Conservation (phyloP, 371 early-diverging fungal genomes). For the Lichtheimia ornata region DNA sequence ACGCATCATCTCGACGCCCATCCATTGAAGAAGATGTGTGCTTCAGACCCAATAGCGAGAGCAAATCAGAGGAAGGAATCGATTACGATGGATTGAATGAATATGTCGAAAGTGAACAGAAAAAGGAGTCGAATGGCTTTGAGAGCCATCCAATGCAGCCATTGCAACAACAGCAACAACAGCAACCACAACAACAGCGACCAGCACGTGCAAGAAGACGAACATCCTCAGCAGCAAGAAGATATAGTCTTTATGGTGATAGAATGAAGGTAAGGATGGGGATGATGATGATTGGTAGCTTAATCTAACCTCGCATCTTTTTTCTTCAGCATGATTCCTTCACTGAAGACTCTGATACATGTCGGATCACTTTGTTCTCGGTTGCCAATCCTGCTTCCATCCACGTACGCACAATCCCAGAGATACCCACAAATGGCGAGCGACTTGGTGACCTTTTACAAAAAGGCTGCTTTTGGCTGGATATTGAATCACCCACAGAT, state of each 20-base stretch:
- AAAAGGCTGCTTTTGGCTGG: conserved; percentile 83
- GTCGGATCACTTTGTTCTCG: conserved; percentile 44
- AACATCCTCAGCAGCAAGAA: conserved; percentile 4
- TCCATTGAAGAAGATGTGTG: conserved; percentile 45
- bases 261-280: conserved; percentile 8
- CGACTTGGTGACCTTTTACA: conserved; percentile 36
- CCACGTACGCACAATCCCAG: conserved; percentile 38
- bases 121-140: not conserved
- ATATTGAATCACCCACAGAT: conserved; percentile 74
- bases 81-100: conserved; percentile 29
- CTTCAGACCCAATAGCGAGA: conserved; percentile 36
- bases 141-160: not conserved
- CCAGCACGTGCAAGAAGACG: not conserved
- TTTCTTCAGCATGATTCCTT: conserved; percentile 14
- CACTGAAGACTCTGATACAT: conserved; percentile 24
- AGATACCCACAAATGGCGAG: conserved; percentile 30
- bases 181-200: not conserved
- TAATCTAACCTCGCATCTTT: not conserved
- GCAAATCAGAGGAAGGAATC: conserved; percentile 28
- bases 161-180: conserved; percentile 1
- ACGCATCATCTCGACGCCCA: conserved; percentile 18
- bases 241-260: conserved; percentile 22
- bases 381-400: conserved; percentile 33
- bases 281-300: not conserved
- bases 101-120: conserved; percentile 11